A percentile compares a stretch with the other conserved stretches of the same genome.
Conservation (phyloP, 345 rosid species). For the Eucalyptus sp. region DNA sequence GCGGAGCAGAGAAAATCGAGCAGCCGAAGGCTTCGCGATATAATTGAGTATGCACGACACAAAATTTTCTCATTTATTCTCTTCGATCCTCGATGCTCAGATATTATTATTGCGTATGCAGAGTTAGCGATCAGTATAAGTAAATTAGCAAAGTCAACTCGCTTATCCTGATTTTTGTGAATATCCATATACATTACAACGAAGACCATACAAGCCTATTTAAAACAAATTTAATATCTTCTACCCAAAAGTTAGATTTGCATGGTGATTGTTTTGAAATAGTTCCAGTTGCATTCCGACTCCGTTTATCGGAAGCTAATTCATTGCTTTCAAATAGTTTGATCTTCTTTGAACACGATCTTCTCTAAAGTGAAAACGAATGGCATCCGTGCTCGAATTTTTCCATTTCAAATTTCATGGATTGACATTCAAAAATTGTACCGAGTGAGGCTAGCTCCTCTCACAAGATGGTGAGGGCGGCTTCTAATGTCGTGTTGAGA, state of each 20-base stretch:
- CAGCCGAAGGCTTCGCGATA: background rate
- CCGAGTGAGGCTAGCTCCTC: background rate
- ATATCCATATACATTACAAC: no score
- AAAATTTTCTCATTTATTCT: background rate
- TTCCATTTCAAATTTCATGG: background rate
- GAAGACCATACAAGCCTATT: no score
- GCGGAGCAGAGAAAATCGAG: no score
- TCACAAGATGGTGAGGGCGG: no score
- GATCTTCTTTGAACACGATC: background rate
- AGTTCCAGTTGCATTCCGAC: background rate
- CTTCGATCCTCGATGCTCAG: background rate
- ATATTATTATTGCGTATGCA: background rate
- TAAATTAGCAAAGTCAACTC: background rate
- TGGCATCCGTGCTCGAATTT: no score
- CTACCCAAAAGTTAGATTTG: no score
- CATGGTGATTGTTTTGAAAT: no score
- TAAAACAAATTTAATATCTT: no score
- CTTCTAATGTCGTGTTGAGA: no score
- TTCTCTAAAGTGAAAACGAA: no score
- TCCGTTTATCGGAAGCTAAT: no score
- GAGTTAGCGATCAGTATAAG: background rate
- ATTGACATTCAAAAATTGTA: background rate
- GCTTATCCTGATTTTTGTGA: background rate
- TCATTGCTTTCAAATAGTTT: background rate
- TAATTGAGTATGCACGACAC: background rate